Base-by-base conservation (phyloP, 805 yeast species). In the Cyberlindnera bimundalis region DNA sequence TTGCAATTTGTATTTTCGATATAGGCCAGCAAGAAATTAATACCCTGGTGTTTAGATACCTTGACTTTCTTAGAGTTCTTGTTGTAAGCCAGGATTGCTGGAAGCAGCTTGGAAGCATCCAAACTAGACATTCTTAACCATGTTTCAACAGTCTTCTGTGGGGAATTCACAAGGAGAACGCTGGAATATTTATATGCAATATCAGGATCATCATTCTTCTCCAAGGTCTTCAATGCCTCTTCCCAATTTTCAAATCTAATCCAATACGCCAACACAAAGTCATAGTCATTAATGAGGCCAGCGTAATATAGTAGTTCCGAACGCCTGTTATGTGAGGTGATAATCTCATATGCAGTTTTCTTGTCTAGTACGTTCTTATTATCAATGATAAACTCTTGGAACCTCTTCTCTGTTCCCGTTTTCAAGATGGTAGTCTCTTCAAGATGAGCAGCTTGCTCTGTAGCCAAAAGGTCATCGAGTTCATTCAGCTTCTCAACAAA, bases 71-170 rank as follows among this genome's bases (percentile, higher is more conserved):
- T 57, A 6, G 64, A 64, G 35, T 67, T 70, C 29, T 78, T 74
- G 52, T 81, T 79, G 61, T 84, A 88, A 0, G 80, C 73, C 45
- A 89, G 60, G 11, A 91, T 65, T 0, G 96, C 80, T 2, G 96
- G 95, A 3, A 93, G 60, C 17, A 93, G 66, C 44, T 71, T 77
- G 12, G 74, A 71, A 35, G 83, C 81, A 43, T 84, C 76, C 3
- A 91, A 48, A 37, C 67, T 54, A 2, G 50, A 30, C 31, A 81
- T 58, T 37, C 79, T 72, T 54, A 85, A 73, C 97, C 97, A 93
- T 0, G 85, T 70, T 37, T 81, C 83, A 2, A 86, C 78, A 0
- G 96, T 87, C 11, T 70, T 73, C 21, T 66, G 67, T 0, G 99
- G 90, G 12, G 74, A 63, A 51, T 85, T 84, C 2, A 79, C 67